phyloP scores from a whole-genome alignment of 1,284 basidiomycete species.

The Xerocomus minutiporus region DNA sequence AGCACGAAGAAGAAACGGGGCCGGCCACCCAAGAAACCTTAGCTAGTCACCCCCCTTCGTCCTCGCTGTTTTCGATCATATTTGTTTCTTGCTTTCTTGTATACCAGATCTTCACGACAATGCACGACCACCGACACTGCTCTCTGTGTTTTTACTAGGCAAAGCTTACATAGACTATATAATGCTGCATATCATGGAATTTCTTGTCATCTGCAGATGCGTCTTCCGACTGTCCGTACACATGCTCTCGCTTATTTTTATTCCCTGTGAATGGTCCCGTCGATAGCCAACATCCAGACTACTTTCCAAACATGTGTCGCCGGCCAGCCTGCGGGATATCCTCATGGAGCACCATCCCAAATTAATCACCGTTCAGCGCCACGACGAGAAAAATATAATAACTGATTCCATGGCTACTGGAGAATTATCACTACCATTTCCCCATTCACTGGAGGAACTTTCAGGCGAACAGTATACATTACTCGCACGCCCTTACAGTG shows the following conservation, averaged over 20 bases:
- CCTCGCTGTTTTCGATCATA: conserved; percentile 18
- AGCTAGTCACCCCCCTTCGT: conserved; percentile 7
- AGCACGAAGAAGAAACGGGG: conserved; percentile 64
- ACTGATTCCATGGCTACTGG: conserved; percentile 19
- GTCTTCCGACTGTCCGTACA: conserved; percentile 12
- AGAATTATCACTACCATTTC: conserved; percentile 18
- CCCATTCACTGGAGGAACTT: conserved; percentile 9
- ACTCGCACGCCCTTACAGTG: conserved; percentile 24
- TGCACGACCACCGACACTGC: conserved; percentile 30
- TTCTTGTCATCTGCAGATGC: conserved; percentile 18
- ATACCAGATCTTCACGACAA: conserved; percentile 33
- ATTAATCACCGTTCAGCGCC: conserved; percentile 34
- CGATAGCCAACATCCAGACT: conserved; percentile 16
- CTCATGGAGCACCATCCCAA: conserved; percentile 31
- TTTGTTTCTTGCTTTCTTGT: conserved; percentile 34
- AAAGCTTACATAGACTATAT: conserved; percentile 35
- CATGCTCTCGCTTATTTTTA: conserved; percentile 32
- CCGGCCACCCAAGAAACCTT: conserved; percentile 63
- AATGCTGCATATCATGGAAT: conserved; percentile 27
- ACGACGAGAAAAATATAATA: conserved; percentile 21
- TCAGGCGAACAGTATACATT: conserved; percentile 16
- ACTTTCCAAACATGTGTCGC: conserved; percentile 26
- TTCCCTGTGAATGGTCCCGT: conserved; percentile 28
- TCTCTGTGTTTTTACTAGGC: conserved; percentile 35
- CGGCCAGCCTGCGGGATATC: conserved; percentile 25